Base-by-base conservation (phyloP, 2,329 filamentous ascomycete species). In the Saccharata proteae region DNA sequence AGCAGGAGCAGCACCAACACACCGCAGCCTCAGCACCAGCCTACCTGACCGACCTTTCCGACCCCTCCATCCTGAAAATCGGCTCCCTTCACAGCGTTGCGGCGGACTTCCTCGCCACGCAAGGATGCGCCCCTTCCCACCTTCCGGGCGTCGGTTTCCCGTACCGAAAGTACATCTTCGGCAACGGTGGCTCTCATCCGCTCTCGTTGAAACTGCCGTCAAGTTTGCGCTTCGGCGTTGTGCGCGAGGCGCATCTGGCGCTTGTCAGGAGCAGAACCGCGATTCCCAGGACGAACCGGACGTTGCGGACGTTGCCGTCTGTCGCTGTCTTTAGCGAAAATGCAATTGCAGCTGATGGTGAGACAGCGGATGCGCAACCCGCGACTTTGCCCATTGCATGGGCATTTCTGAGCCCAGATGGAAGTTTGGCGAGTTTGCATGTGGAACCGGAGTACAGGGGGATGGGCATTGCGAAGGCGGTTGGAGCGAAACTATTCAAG, bases 331-430 rank as follows among this genome's bases (percentile, higher is more conserved):
- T 48, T 35, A n/a, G 17, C n/a, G 20, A n/a, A 22, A n/a, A 22
- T 22, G 20, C 8, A 22, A n/a, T 8, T 8, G 33, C 10, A 4
- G 20, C 3, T 16, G 16, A 19, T 11, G 26, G 18, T 5, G 20
- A 50, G 59, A 7, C 66, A 54, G 9, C 47, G 69, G 16, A 43
- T 54, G 36, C 46, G 48, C 62, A 59, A 1, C 9, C 7, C 12
- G n/a, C 7, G 17, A 10, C 31, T 15, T 64, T 55, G 2, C 62
- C 67, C 0, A 54, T 81, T 4, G 71, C 75, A 0, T 83, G 78
- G 78, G 69, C 66, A 0, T 79, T 82, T 32, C 43, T 61, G 54
- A 74, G 71, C 0, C 55, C 67, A 3, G 76, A 80, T 43, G 74
- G 67, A 1, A 73, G 69, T n/a, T 47, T 79, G 11, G 68, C 64